Base-by-base conservation (phyloP, 2,329 filamentous ascomycete species). In the Verticillium nubilum region DNA sequence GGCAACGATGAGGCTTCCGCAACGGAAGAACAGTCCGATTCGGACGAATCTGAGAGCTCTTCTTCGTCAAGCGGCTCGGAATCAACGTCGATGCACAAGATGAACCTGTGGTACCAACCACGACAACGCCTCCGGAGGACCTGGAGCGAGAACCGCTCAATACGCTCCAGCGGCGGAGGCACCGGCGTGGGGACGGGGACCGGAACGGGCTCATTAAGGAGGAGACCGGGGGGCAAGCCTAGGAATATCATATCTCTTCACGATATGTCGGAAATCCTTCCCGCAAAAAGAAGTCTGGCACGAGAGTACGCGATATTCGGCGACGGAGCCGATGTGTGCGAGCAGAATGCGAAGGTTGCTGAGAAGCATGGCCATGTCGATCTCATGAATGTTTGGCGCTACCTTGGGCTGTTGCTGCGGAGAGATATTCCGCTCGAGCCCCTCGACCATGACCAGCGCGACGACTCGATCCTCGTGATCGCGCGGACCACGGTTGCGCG, bases 231-330 rank as follows among this genome's bases (percentile, higher is more conserved):
- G 17, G 74, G 73, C 28, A 78, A 75, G 59, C 78, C 83, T 5
- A 89, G 88, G 65, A 92, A 93, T 62, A 78, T 90, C 25, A 76
- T 98, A 23, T 86, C 86, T 1, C 86, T 97, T 42, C 82, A 93
- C 67, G 82, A 91, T 62, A 71, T 96, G 27, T 83, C 85, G 10
- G 78, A 84, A 54, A 72, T 92, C 13, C 75, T 97, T n/a, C 93
- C 93, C 0, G 89, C 91, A 2, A 95, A 92, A 71, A 82, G 82
- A 61, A 81, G 86, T 58, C 82, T 97, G 62, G 95, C 92, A 2
- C 78, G 86, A 60, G 85, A 90, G 64, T 99, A 98, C 73, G 83
- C 83, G 26, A 89, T 97, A 15, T 93, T 95, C 70, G 92, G 92
- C 3, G 86, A 92, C 62, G 89, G 90, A 1, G 84, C 86, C n/a